These are phyloP conservation scores for Purshia tridentata DNA, from an alignment of 306 rosid genomes.

Conservation along the genomic window DNA sequence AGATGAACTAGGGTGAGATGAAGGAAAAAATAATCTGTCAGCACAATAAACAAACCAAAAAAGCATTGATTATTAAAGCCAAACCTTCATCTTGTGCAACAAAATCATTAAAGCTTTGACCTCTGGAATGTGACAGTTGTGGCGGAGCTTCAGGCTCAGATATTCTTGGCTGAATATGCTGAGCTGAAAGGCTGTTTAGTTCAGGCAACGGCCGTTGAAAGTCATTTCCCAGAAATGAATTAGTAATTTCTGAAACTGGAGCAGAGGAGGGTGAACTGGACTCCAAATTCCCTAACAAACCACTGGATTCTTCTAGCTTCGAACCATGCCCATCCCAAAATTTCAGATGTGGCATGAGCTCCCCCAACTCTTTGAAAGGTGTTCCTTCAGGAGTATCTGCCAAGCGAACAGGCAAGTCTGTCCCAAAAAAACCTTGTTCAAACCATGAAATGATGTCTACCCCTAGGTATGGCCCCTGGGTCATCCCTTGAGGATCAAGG, in stretches of 20 bases:
- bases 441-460: constrained; percentile 58
- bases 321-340: constrained; percentile 27
- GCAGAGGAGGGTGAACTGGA: constrained; percentile 30
- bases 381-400: constrained; percentile 51
- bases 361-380: constrained; percentile 48
- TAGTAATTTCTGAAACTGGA: constrained; percentile 25
- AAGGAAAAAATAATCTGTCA: neutral
- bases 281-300: constrained; percentile 32
- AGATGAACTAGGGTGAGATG: constrained; percentile 1
- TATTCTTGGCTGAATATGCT: constrained; percentile 34
- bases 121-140: constrained; percentile 38
- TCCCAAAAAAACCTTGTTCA: constrained; percentile 65
- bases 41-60: neutral
- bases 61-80: neutral
- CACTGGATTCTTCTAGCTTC: constrained; percentile 31
- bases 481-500: constrained; percentile 65
- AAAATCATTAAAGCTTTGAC: constrained; percentile 39
- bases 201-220: constrained; percentile 25
- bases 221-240: constrained; percentile 32
- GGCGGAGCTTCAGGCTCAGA: constrained; percentile 37
- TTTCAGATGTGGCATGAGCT: constrained; percentile 52
- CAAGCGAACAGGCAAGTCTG: constrained; percentile 53
- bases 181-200: constrained; percentile 31
- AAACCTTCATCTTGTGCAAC: constrained; percentile 51
- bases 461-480: constrained; percentile 58